phyloP scores from a whole-genome alignment of 257 asterid species.

The Nicotiana tabacum region DNA sequence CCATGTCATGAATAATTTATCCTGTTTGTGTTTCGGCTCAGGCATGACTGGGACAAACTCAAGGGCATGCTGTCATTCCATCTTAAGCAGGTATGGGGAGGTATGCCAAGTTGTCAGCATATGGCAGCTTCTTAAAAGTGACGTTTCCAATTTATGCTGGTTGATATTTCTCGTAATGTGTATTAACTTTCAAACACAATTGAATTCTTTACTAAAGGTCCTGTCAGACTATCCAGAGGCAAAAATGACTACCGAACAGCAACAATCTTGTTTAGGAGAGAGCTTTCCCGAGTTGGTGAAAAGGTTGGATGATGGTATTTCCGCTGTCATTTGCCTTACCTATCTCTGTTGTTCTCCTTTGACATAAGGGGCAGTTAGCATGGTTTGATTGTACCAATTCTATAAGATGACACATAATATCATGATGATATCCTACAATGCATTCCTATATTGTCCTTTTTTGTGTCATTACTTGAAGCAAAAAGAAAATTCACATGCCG shows the following conservation, averaged over 20 bases:
- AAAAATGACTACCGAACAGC: slow-evolving; percentile 65
- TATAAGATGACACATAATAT: neutral
- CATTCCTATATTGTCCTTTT: neutral
- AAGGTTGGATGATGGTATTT: slow-evolving; percentile 97
- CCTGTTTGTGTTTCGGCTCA: slow-evolving; percentile 30
- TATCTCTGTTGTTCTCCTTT: neutral
- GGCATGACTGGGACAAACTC: slow-evolving; percentile 83
- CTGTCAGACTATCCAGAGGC: slow-evolving; percentile 87
- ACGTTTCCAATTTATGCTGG: neutral
- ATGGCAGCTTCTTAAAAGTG: neutral
- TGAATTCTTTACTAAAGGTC: slow-evolving; percentile 40
- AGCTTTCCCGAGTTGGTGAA: slow-evolving; percentile 67
- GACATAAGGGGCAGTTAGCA: neutral
- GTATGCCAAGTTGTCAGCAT: slow-evolving; percentile 21
- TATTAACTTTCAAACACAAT: neutral
- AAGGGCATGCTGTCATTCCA: slow-evolving; percentile 62
- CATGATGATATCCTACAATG: neutral
- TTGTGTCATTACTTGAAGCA: neutral
- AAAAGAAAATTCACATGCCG: neutral
- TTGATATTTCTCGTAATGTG: neutral
- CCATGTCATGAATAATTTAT: neutral
- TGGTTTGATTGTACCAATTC: neutral
- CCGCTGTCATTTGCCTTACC: slow-evolving; percentile 32
- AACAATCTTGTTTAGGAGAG: slow-evolving; percentile 68
- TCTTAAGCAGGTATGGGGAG: slow-evolving; percentile 71